Percentiles rank a stretch among this genome's conserved stretches.
phyloP scores from a whole-genome alignment of 805 yeast genomes.

The Suhomyces kilbournensis region DNA sequence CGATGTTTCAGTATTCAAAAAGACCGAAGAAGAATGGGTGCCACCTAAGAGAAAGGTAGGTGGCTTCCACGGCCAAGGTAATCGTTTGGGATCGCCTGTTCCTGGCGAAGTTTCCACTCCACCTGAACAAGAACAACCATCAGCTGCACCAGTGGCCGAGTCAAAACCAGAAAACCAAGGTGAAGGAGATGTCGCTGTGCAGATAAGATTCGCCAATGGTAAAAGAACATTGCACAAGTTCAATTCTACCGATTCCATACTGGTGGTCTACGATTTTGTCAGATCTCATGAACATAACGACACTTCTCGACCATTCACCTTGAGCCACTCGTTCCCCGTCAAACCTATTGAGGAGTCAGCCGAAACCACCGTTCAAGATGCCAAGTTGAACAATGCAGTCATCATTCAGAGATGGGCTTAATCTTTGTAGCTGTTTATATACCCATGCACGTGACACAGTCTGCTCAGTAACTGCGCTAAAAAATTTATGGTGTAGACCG shows the following conservation, averaged over 20 bases:
- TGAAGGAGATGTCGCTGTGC: conserved; percentile 71
- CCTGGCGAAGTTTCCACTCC: conserved; percentile 56
- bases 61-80: conserved; percentile 79
- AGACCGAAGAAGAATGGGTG: conserved; percentile 73
- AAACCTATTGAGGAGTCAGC: conserved; percentile 58
- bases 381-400: conserved; percentile 79
- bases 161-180: conserved; percentile 14
- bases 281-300: conserved; percentile 43
- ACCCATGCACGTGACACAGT: not conserved
- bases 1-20: conserved; percentile 80
- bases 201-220: conserved; percentile 83
- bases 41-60: conserved; percentile 62
- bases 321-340: conserved; percentile 82
- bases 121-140: conserved; percentile 14
- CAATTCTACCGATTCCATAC: conserved; percentile 61
- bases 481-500: not conserved
- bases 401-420: conserved; percentile 79
- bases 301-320: conserved; percentile 52
- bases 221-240: conserved; percentile 63
- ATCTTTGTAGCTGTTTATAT: not conserved
- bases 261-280: conserved; percentile 67
- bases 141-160: conserved; percentile 7
- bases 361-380: conserved; percentile 59
- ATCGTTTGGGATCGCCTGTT: conserved; percentile 84
- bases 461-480: not conserved